phyloP scores from a whole-genome alignment of 2,329 filamentous ascomycete genomes.

The Hypomyces perniciosus region DNA sequence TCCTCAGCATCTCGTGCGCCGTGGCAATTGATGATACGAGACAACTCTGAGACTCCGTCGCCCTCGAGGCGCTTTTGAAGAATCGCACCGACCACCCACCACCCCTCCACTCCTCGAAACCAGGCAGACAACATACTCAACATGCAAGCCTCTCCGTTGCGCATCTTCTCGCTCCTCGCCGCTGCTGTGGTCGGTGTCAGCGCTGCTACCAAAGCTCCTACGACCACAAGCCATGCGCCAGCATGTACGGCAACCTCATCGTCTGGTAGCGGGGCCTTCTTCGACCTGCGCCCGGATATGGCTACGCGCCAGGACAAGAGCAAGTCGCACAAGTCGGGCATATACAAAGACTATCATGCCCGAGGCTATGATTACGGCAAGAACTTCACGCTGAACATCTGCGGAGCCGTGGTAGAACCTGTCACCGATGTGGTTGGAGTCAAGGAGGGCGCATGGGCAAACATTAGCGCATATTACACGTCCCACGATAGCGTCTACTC shows the following conservation, averaged over 20 bases:
- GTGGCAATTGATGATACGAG: slow-evolving; percentile 7
- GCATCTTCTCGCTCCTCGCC: slow-evolving; percentile 30
- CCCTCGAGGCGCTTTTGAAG: neutral
- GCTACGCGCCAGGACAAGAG: slow-evolving; percentile 40
- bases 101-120: neutral
- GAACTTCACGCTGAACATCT: slow-evolving; percentile 83
- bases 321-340: slow-evolving; percentile 37
- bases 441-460: slow-evolving; percentile 55
- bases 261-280: slow-evolving; percentile 51
- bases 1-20: neutral
- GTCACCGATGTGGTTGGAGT: slow-evolving; percentile 60
- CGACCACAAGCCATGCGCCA: slow-evolving; percentile 38
- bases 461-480: slow-evolving; percentile 74
- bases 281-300: slow-evolving; percentile 51
- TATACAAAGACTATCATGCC: slow-evolving; percentile 52
- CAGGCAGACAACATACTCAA: neutral
- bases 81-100: neutral
- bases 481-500: slow-evolving; percentile 61
- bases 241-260: slow-evolving; percentile 52
- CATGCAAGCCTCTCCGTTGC: slow-evolving; percentile 6
- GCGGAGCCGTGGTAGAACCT: slow-evolving; percentile 64
- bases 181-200: slow-evolving; percentile 28
- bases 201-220: slow-evolving; percentile 32
- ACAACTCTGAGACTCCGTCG: neutral
- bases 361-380: slow-evolving; percentile 70